A percentile compares a stretch with the other conserved stretches of the same genome.
phyloP scores from a whole-genome alignment of 192 early-diverging fungal genomes.

The Entomortierella chlamydospora region DNA sequence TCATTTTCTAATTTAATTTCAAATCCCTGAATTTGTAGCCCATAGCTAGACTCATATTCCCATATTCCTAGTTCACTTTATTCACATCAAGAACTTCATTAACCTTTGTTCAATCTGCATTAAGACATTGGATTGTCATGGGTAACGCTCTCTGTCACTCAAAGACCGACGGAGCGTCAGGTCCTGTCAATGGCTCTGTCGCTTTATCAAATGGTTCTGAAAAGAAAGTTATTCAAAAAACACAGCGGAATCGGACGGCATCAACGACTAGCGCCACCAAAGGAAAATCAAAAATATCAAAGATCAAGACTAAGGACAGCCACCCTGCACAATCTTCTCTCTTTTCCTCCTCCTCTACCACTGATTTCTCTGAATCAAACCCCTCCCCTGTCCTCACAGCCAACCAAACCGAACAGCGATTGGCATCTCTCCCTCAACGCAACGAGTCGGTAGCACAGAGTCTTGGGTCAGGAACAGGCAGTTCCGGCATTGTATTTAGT shows the following conservation, averaged over 20 bases:
- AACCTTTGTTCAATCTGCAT: too few species aligned
- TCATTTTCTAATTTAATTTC: too few species aligned
- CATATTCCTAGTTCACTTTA: too few species aligned
- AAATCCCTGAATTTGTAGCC: too few species aligned
- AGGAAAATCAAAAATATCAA: background rate
- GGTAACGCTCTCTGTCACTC: slow-evolving; percentile 12
- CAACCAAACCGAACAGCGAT: background rate
- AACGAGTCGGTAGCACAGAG: too few species aligned
- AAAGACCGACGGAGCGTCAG: background rate
- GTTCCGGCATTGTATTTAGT: too few species aligned
- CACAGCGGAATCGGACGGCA: background rate
- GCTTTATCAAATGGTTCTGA: background rate
- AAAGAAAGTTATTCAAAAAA: background rate
- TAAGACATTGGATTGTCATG: too few species aligned
- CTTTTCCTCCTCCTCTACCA: background rate
- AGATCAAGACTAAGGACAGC: background rate
- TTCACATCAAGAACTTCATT: too few species aligned
- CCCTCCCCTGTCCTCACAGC: background rate
- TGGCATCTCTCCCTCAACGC: background rate
- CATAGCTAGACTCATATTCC: too few species aligned
- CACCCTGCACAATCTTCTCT: background rate
- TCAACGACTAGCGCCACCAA: background rate
- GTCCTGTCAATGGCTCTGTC: background rate
- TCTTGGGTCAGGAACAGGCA: too few species aligned
- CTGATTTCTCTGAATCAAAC: background rate